Evolutionary conservation across 1,284 basidiomycete species (phyloP).

Genomic region (Apiotrichum gracile): DNA sequence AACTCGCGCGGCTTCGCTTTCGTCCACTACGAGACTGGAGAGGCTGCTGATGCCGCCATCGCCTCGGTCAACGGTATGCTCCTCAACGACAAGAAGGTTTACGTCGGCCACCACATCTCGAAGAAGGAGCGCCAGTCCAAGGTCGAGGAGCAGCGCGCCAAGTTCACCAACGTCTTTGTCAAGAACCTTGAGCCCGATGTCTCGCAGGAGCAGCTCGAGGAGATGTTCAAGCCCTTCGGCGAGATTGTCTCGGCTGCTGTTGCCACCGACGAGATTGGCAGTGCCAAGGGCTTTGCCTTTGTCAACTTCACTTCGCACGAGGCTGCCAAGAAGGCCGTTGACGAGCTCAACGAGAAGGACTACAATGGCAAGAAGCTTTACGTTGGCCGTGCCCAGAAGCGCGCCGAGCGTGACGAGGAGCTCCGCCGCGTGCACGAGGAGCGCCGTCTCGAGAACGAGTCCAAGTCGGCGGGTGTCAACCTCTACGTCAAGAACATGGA

Average conservation of each 20-base stretch:
- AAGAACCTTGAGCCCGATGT: conserved; percentile 90
- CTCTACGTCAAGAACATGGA: conserved; percentile 95
- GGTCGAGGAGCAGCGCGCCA: conserved; percentile 92
- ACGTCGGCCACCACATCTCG: conserved; percentile 94
- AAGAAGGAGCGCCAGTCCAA: conserved; percentile 98
- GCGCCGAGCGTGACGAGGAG: conserved; percentile 96
- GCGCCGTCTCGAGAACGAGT: conserved; percentile 93
- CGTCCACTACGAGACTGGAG: conserved; percentile 90
- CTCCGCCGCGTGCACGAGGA: conserved; percentile 89
- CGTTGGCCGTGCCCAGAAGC: conserved; percentile 97
- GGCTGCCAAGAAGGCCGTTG: conserved; percentile 83
- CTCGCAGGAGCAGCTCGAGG: conserved; percentile 79
- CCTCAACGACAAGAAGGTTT: conserved; percentile 98
- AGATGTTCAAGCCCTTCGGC: conserved; percentile 75
- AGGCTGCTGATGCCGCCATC: conserved; percentile 93
- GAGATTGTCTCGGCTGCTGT: conserved; percentile 83
- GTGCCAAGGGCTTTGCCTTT: conserved; percentile 91
- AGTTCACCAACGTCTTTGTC: conserved; percentile 97
- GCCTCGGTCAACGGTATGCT: conserved; percentile 99
- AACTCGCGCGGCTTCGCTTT: conserved; percentile 83
- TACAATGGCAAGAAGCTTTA: conserved; percentile 85
- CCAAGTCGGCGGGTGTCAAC: conserved; percentile 99
- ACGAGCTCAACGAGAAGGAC: conserved; percentile 83
- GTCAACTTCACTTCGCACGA: conserved; percentile 95
- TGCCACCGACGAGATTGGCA: conserved; percentile 75